Evolutionary conservation across 2,329 filamentous ascomycete genomes (phyloP).

Genomic region (Fusarium abutilonis): DNA sequence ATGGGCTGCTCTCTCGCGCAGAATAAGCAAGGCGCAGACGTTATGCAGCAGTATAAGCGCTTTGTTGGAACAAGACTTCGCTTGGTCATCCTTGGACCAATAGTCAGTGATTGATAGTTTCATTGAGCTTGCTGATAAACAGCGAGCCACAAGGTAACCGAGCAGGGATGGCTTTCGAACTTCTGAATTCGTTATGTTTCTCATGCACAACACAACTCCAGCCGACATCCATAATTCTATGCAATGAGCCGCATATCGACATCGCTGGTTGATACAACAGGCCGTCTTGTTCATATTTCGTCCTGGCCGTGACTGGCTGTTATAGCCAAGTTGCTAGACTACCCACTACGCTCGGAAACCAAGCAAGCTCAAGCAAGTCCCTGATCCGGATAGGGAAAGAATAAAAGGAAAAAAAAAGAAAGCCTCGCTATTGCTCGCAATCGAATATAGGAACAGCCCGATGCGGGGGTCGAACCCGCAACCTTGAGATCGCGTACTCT

Average conservation of each 20-base stretch:
- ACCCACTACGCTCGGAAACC: no score
- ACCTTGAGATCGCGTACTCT: constrained; percentile 61
- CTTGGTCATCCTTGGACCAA: constrained; percentile 3
- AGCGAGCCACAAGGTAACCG: not conserved
- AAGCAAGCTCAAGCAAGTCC: no score
- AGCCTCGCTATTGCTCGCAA: no score
- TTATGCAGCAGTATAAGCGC: constrained; percentile 29
- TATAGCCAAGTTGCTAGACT: not conserved
- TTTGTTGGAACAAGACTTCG: not conserved
- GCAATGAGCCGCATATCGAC: constrained; percentile 7
- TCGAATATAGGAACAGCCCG: constrained; percentile 52
- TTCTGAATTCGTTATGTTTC: not conserved
- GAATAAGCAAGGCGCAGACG: constrained; percentile 35
- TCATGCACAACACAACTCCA: constrained; percentile 1
- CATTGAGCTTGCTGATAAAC: constrained; percentile 4
- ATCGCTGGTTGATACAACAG: not conserved
- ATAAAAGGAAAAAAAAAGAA: no score
- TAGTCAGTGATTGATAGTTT: constrained; percentile 2
- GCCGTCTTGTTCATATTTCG: no score
- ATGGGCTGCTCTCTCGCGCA: constrained; percentile 22
- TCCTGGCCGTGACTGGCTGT: no score
- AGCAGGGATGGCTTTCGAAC: constrained; percentile 6
- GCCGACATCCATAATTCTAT: not conserved
- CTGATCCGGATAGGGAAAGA: no score
- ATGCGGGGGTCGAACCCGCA: constrained; percentile 64